Evolutionary conservation across 108 stramenopile species (phyloP).

Genomic region (Skeletonema tropicum): DNA sequence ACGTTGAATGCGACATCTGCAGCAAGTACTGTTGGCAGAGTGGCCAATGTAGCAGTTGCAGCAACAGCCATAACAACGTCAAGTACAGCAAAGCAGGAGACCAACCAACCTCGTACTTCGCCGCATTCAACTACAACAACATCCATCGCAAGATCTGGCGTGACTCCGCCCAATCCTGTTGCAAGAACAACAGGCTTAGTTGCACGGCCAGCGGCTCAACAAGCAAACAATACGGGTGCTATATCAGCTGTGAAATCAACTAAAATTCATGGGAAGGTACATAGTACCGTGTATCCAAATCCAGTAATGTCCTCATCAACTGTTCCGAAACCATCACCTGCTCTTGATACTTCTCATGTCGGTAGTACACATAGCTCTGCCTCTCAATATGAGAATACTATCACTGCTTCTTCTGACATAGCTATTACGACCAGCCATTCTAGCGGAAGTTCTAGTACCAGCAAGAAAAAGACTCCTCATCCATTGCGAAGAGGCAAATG

Average conservation of each 20-base stretch:
- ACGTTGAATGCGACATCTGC: background rate
- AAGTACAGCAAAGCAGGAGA: background rate
- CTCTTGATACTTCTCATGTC: background rate
- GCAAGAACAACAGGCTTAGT: background rate
- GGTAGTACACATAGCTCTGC: constrained; percentile 1
- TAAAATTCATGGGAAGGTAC: background rate
- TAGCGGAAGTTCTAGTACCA: background rate
- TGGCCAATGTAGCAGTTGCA: background rate
- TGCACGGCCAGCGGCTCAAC: background rate
- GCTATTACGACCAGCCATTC: background rate
- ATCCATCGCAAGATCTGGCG: background rate
- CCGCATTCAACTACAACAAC: background rate
- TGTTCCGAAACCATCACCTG: background rate
- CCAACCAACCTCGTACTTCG: background rate
- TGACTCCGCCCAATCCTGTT: background rate
- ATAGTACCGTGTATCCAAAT: background rate
- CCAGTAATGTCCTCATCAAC: background rate
- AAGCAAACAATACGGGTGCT: background rate
- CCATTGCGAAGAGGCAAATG: constrained; percentile 86
- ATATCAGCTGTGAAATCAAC: background rate
- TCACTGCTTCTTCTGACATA: constrained; percentile 2
- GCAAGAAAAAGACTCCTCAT: constrained; percentile 33
- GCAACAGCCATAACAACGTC: background rate
- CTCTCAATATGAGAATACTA: background rate
- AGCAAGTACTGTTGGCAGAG: background rate